Evolutionary conservation across 2,329 filamentous ascomycete species (phyloP).

Genomic region (Pseudogymnoascus sp.): DNA sequence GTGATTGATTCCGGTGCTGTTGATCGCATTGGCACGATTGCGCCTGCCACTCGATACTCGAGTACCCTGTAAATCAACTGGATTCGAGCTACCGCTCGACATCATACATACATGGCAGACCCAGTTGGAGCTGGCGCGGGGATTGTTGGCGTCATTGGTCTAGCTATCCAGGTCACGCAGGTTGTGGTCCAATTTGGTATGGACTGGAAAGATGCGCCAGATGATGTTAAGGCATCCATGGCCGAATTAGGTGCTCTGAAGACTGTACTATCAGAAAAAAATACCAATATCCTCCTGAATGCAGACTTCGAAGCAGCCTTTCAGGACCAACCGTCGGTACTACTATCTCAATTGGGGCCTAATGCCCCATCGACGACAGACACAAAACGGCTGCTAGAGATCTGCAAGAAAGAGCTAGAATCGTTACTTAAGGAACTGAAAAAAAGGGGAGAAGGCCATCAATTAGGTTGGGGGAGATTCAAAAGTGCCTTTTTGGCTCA

Average conservation of each 20-base stretch:
- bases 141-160: slow-evolving; percentile 17
- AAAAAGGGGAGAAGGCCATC: slow-evolving; percentile 13
- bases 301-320: slow-evolving; percentile 21
- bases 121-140: slow-evolving; percentile 16
- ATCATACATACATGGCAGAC: slow-evolving; percentile 15
- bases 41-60: not conserved
- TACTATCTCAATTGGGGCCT: slow-evolving; percentile 16
- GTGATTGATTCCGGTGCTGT: not conserved
- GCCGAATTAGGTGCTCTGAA: slow-evolving; percentile 17
- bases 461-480: slow-evolving; percentile 17
- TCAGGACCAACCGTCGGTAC: slow-evolving; percentile 16
- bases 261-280: slow-evolving; percentile 17
- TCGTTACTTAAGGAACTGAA: slow-evolving; percentile 12
- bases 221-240: slow-evolving; percentile 17
- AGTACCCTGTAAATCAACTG: not conserved
- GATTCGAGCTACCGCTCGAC: not conserved
- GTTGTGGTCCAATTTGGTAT: slow-evolving; percentile 17
- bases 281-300: slow-evolving; percentile 16
- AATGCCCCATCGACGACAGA: slow-evolving; percentile 11
- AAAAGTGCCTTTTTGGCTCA: slow-evolving; percentile 13
- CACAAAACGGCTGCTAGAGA: slow-evolving; percentile 10
- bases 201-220: slow-evolving; percentile 20
- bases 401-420: slow-evolving; percentile 9
- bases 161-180: slow-evolving; percentile 18
- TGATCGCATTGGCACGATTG: not conserved